Conservation (phyloP, 2,329 filamentous ascomycete species). For the Arthrinium phaeospermum region DNA sequence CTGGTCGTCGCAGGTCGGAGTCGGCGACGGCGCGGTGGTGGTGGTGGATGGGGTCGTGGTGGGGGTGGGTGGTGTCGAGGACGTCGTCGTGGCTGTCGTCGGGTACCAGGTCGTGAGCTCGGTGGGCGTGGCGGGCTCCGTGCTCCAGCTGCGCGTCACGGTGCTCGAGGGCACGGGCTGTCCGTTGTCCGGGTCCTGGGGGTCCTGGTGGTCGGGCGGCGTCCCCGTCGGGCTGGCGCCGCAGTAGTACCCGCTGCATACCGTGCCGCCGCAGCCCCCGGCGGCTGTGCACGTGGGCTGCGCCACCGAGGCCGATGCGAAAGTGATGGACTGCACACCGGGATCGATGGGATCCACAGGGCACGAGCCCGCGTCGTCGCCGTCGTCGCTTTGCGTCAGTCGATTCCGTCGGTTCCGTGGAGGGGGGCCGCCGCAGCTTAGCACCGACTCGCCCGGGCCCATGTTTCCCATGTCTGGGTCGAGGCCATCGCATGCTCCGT, state of each 20-base stretch:
- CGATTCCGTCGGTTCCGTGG: neutral
- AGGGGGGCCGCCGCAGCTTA: neutral
- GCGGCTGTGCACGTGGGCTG: conserved; percentile 26
- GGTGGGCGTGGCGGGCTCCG: neutral
- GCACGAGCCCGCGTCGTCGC: conserved; percentile 1
- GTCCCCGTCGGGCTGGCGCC: conserved; percentile 25
- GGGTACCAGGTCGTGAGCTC: neutral
- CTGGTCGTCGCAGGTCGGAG: neutral
- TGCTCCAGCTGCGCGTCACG: neutral
- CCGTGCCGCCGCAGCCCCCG: conserved; percentile 28
- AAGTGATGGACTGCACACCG: neutral
- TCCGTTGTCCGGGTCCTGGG: conserved; percentile 28
- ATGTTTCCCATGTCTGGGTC: neutral
- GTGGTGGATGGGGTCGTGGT: neutral
- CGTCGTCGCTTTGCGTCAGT: neutral
- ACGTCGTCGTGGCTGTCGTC: neutral
- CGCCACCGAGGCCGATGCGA: conserved; percentile 22
- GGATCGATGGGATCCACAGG: neutral
- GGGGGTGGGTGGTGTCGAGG: neutral
- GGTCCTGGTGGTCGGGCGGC: conserved; percentile 30
- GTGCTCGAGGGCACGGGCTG: neutral
- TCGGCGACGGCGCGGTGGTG: neutral
- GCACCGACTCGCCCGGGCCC: neutral
- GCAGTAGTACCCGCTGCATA: conserved; percentile 33
- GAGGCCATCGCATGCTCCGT: neutral